phyloP scores from a whole-genome alignment of 1,284 basidiomycete genomes.

The Irpex lacteus region DNA sequence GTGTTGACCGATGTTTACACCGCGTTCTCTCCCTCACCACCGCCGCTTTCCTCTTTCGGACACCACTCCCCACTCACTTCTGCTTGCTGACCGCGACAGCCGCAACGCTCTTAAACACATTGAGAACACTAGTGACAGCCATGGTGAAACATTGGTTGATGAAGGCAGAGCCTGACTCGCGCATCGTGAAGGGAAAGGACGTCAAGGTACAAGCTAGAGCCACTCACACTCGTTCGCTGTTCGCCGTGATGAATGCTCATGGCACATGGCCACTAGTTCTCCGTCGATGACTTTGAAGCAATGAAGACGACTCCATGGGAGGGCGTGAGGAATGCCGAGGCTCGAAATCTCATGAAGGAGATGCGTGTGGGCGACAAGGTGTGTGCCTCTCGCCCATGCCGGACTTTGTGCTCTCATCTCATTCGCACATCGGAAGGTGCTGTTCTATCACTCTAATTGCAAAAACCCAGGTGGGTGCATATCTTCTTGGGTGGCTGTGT shows the following conservation, averaged over 20 bases:
- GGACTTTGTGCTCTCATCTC: constrained; percentile 2
- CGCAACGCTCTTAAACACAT: neutral
- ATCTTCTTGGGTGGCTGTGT: neutral
- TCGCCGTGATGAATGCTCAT: constrained; percentile 1
- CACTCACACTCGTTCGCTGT: neutral
- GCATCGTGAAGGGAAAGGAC: constrained; percentile 87
- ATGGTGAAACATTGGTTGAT: constrained; percentile 67
- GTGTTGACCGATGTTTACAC: constrained; percentile 31
- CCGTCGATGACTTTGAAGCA: constrained; percentile 84
- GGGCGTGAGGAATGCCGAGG: constrained; percentile 89
- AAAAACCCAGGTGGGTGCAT: constrained; percentile 73
- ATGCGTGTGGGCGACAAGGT: constrained; percentile 88
- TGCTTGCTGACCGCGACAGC: neutral
- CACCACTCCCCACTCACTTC: constrained; percentile 1
- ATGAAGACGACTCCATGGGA: constrained; percentile 84
- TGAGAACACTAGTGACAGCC: constrained; percentile 13
- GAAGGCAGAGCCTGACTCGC: constrained; percentile 89
- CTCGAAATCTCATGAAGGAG: constrained; percentile 88
- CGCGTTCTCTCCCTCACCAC: constrained; percentile 14
- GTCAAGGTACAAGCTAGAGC: constrained; percentile 60
- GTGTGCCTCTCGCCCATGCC: constrained; percentile 15
- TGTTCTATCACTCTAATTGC: constrained; percentile 93
- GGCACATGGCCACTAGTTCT: constrained; percentile 59
- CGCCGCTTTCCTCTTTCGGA: constrained; percentile 12
- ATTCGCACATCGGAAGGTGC: constrained; percentile 17